A percentile compares a stretch with the other conserved stretches of the same genome.
Conservation (phyloP, 331 rosid genomes). For the Quercus lobata region DNA sequence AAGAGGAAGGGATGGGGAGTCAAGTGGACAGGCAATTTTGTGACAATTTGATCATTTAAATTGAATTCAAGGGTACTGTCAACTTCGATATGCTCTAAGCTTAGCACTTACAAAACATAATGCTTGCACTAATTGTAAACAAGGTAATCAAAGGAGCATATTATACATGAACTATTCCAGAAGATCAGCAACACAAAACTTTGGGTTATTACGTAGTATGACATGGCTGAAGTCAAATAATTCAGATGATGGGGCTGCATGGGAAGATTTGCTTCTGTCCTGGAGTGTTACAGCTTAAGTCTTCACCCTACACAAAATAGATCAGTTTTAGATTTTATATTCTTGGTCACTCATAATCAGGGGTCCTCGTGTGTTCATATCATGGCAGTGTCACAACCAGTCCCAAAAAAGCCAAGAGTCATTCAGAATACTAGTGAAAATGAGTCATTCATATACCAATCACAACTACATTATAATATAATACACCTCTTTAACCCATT, state of each 20-base stretch:
- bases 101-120: not conserved
- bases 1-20: not conserved
- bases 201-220: not conserved
- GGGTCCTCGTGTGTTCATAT: not conserved
- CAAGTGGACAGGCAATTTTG: not conserved
- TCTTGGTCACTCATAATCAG: not conserved
- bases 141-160: not conserved
- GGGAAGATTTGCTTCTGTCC: not conserved
- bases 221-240: too few relatives aligned
- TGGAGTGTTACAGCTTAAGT: not conserved
- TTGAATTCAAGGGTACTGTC: not conserved
- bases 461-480: not conserved
- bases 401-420: not conserved
- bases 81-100: not conserved
- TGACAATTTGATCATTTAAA: not conserved
- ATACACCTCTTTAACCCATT: not conserved
- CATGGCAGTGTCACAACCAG: not conserved
- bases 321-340: not conserved
- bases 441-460: not conserved
- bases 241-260: too few relatives aligned
- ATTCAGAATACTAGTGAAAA: not conserved
- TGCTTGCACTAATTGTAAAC: not conserved
- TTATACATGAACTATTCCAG: not conserved
- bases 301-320: conserved; percentile 16
- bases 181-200: conserved; percentile 7